phyloP scores from a whole-genome alignment of 805 yeast species.

The Cyberlindnera saturnus region DNA sequence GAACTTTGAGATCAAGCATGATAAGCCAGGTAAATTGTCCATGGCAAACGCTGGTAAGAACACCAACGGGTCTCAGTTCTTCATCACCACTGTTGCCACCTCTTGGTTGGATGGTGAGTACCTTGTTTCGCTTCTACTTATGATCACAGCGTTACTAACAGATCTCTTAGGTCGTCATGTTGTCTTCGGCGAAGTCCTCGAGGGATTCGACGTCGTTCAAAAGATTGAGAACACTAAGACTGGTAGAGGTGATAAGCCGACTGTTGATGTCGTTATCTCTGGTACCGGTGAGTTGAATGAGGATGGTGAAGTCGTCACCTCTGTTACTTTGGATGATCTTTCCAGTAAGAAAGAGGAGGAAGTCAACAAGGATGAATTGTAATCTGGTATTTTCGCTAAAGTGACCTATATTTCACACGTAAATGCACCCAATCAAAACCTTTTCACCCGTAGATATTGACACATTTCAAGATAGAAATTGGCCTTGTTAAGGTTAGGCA shows the following conservation, averaged over 20 bases:
- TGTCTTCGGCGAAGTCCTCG: constrained; percentile 91
- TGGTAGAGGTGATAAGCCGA: constrained; percentile 65
- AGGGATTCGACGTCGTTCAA: constrained; percentile 77
- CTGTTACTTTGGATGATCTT: constrained; percentile 16
- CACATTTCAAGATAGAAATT: too few species aligned
- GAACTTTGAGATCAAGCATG: constrained; percentile 61
- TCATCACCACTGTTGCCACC: constrained; percentile 87
- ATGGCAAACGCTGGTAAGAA: constrained; percentile 79
- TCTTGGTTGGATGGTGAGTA: constrained; percentile 82
- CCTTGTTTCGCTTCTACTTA: not conserved
- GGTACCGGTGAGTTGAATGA: constrained; percentile 63
- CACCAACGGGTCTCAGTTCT: constrained; percentile 92
- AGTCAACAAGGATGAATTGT: constrained; percentile 31
- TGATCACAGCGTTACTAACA: not conserved
- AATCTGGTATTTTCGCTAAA: not conserved
- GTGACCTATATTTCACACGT: too few species aligned
- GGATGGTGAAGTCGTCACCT: constrained; percentile 22
- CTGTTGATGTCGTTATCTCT: constrained; percentile 53
- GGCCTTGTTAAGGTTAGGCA: too few species aligned
- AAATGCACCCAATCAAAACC: too few species aligned
- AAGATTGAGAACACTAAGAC: constrained; percentile 73
- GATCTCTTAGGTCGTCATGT: constrained; percentile 49
- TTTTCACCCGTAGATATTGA: too few species aligned
- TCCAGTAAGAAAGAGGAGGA: constrained; percentile 11
- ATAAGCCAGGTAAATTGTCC: constrained; percentile 60